These are phyloP conservation scores for Symbiodinium natans DNA, from an alignment of 73 alveolate genomes.

Conservation along the genomic window DNA sequence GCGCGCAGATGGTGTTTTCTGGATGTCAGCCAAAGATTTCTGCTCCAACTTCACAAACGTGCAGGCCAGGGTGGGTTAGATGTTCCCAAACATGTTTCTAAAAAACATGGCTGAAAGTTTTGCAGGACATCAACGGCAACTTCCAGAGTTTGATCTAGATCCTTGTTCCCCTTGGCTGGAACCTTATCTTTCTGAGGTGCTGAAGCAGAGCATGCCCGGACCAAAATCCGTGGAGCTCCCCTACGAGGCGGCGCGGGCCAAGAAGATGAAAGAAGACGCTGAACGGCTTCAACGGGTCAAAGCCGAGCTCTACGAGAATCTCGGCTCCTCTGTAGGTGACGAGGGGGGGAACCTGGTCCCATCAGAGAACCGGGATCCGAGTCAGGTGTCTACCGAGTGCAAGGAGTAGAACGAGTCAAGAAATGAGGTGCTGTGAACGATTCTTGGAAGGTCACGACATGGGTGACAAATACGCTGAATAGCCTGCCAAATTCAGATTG, in stretches of 20 bases:
- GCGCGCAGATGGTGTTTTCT: constrained; percentile 30
- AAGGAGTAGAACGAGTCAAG: too few relatives aligned
- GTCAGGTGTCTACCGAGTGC: too few relatives aligned
- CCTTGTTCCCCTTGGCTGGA: not conserved
- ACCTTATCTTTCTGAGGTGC: not conserved
- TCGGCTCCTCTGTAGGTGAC: too few relatives aligned
- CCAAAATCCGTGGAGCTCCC: not conserved
- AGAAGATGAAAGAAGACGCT: not conserved
- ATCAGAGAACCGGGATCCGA: too few relatives aligned
- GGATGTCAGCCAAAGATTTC: constrained; percentile 27
- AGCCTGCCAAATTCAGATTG: too few relatives aligned
- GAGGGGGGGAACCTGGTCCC: too few relatives aligned
- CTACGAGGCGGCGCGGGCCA: not conserved
- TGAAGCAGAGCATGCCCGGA: constrained; percentile 26
- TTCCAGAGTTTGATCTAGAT: not conserved
- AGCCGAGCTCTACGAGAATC: constrained; percentile 22
- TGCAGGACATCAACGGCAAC: too few relatives aligned
- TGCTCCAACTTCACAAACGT: not conserved
- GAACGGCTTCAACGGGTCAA: not conserved
- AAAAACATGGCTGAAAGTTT: too few relatives aligned
- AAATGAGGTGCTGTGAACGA: too few relatives aligned
- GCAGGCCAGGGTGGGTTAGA: not conserved
- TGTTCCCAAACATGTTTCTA: too few relatives aligned
- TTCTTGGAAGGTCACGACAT: too few relatives aligned
- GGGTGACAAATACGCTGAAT: too few relatives aligned